A percentile compares a stretch with the other conserved stretches of the same genome.
These are phyloP conservation scores for Chlamydomonas urium DNA, from an alignment of 139 green algal species.

Conservation along the genomic window DNA sequence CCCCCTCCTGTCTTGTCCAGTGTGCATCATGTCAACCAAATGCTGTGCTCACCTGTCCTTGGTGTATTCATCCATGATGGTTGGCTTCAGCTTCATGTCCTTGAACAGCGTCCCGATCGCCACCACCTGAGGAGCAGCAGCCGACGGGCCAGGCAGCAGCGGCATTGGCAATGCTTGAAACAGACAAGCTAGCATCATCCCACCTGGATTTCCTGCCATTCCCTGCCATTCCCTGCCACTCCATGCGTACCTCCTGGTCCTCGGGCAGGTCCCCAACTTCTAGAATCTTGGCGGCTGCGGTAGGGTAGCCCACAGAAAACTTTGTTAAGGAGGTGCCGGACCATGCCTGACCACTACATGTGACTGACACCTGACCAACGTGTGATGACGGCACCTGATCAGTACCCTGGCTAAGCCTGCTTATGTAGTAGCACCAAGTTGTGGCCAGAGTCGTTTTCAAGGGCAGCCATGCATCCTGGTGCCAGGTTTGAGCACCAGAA, in stretches of 20 bases:
- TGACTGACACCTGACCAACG: background rate
- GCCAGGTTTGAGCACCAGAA: no score
- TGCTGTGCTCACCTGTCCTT: constrained; percentile 50
- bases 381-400: background rate
- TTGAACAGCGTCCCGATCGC: constrained; percentile 96
- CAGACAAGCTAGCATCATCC: background rate
- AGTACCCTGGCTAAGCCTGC: background rate
- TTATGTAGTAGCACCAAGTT: background rate
- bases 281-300: constrained; percentile 69
- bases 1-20: no score
- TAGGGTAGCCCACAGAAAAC: background rate
- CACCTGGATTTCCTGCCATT: background rate
- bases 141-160: background rate
- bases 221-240: background rate
- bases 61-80: constrained; percentile 93
- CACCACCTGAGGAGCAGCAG: constrained; percentile 17
- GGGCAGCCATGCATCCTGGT: no score
- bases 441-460: no score
- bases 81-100: constrained; percentile 93
- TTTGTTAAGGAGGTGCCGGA: background rate
- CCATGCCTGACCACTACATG: background rate
- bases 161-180: background rate
- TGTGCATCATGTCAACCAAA: no score
- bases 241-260: background rate
- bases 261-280: constrained; percentile 36